A percentile compares a stretch with the other conserved stretches of the same genome.
These are phyloP conservation scores for Saccharum hybrid DNA, from an alignment of 202 grass and related monocot genomes.

Conservation along the genomic window DNA sequence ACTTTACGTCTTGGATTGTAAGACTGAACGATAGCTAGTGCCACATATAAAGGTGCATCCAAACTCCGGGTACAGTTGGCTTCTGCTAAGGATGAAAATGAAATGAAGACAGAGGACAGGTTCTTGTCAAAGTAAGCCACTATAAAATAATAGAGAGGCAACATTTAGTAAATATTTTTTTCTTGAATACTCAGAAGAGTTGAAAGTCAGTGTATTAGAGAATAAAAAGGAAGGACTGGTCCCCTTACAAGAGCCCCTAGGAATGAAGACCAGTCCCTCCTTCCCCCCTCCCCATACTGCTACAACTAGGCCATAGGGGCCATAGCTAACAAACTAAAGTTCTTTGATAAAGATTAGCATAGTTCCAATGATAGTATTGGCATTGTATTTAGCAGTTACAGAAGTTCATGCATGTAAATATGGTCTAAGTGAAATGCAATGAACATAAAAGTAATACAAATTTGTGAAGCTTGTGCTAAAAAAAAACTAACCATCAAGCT, in stretches of 20 bases:
- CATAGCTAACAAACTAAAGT: background rate
- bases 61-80: conserved; percentile 47
- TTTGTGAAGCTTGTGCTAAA: conserved; percentile 5
- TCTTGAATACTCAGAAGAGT: background rate
- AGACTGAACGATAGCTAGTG: conserved; percentile 83
- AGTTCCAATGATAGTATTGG: conserved; percentile 17
- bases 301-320: background rate
- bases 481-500: conserved; percentile 69
- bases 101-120: conserved; percentile 21
- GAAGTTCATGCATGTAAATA: conserved; percentile 16
- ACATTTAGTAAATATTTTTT: background rate
- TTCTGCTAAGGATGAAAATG: conserved; percentile 55
- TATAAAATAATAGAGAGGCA: background rate
- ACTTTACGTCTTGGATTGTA: conserved; percentile 90
- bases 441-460: conserved; percentile 32
- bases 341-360: background rate
- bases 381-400: conserved; percentile 9
- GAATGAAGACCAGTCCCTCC: background rate
- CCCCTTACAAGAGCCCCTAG: background rate
- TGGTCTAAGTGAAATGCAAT: background rate
- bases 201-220: background rate
- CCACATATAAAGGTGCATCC: conserved; percentile 69
- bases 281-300: background rate
- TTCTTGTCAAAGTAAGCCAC: background rate
- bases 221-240: background rate